Percentiles rank a stretch among this genome's conserved stretches.
Evolutionary conservation across 116 monocot species (phyloP).

Genomic region (Phalaenopsis hybrid): DNA sequence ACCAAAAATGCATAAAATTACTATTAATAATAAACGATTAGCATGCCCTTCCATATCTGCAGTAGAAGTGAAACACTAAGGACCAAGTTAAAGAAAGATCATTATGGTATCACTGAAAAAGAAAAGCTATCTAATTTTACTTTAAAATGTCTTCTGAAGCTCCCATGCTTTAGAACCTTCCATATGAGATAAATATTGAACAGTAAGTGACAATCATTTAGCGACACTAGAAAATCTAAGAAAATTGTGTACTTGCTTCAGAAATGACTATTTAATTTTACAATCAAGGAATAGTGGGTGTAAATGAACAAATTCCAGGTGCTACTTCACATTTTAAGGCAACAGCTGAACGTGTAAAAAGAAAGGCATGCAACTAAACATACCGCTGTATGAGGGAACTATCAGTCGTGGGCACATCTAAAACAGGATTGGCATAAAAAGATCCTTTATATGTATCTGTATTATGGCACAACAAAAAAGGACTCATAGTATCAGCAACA

Average conservation of each 20-base stretch:
- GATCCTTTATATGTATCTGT: slow-evolving; percentile 88
- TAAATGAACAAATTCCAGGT: background rate
- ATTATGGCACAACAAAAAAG: slow-evolving; percentile 4
- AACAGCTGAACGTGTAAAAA: background rate
- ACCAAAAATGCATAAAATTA: too few species aligned
- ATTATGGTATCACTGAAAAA: background rate
- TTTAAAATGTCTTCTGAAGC: background rate
- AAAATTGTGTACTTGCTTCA: background rate
- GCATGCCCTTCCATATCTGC: background rate
- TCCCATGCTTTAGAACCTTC: background rate
- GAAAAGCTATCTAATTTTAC: too few species aligned
- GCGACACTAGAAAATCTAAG: background rate
- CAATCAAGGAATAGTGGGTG: background rate
- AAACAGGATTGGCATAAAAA: slow-evolving; percentile 91
- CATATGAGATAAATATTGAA: background rate
- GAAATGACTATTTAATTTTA: background rate
- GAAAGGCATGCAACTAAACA: slow-evolving; percentile 4
- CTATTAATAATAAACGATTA: background rate
- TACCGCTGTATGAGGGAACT: slow-evolving; percentile 46
- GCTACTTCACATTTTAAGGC: background rate
- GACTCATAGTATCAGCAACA: background rate
- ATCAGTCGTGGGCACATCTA: slow-evolving; percentile 74
- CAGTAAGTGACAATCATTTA: background rate
- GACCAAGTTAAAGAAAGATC: background rate
- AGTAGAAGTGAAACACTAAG: background rate